phyloP scores from a whole-genome alignment of 2,329 filamentous ascomycete genomes.

The Aspergillus clavatus region DNA sequence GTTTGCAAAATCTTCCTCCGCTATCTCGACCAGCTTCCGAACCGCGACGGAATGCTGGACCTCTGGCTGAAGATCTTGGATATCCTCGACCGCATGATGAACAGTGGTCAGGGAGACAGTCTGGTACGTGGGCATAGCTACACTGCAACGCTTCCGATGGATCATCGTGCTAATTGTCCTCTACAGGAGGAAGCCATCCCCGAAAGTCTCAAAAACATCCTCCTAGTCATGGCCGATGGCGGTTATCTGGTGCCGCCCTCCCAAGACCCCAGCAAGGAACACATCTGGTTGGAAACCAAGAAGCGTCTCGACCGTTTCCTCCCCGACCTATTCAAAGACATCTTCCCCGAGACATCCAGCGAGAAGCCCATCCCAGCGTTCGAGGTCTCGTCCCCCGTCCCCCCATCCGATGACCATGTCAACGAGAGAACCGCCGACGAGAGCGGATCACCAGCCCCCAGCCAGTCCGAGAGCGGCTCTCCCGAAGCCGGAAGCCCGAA shows the following conservation, averaged over 20 bases:
- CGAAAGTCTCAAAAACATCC: constrained; percentile 91
- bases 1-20: constrained; percentile 94
- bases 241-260: constrained; percentile 72
- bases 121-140: constrained; percentile 51
- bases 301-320: constrained; percentile 57
- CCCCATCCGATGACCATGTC: constrained; percentile 4
- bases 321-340: constrained; percentile 54
- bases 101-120: constrained; percentile 86
- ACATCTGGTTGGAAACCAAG: constrained; percentile 59
- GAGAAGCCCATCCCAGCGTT: constrained; percentile 17
- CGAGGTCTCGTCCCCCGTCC: constrained; percentile 16
- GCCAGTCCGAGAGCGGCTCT: neutral
- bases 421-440: constrained; percentile 12
- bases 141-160: constrained; percentile 7
- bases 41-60: constrained; percentile 84
- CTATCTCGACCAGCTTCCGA: constrained; percentile 77
- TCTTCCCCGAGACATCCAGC: constrained; percentile 47
- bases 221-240: constrained; percentile 89
- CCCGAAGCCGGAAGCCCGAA: neutral
- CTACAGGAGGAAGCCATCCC: constrained; percentile 84
- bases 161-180: neutral
- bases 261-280: constrained; percentile 46
- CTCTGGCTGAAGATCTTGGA: constrained; percentile 90
- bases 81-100: constrained; percentile 93
- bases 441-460: neutral